A percentile compares a stretch with the other conserved stretches of the same genome.
phyloP scores from a whole-genome alignment of 2,329 filamentous ascomycete genomes.

The Apiospora phragmitis region DNA sequence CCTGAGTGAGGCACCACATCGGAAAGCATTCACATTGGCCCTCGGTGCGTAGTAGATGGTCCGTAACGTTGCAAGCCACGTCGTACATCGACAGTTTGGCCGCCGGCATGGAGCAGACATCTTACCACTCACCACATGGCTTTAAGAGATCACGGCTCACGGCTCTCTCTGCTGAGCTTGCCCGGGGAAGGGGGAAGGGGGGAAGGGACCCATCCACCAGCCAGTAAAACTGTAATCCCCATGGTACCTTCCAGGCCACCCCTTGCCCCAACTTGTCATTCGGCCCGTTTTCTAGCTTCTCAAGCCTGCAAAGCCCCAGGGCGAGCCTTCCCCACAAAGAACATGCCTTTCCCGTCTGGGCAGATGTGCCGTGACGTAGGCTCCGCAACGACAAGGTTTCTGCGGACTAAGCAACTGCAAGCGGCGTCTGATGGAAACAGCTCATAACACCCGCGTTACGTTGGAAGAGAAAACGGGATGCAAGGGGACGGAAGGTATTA shows the following conservation, averaged over 20 bases:
- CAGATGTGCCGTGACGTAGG: constrained; percentile 4
- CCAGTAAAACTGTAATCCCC: background rate
- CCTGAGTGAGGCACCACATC: background rate
- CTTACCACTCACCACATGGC: constrained; percentile 4
- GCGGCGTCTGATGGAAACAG: background rate
- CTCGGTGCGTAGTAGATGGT: background rate
- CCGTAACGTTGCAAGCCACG: background rate
- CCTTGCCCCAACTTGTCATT: background rate
- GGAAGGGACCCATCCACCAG: background rate
- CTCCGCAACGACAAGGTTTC: constrained; percentile 5
- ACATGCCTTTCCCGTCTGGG: background rate
- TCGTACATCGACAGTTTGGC: background rate
- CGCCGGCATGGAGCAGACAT: background rate
- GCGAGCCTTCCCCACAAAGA: background rate
- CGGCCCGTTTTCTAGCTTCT: constrained; percentile 1
- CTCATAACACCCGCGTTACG: background rate
- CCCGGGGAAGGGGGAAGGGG: background rate
- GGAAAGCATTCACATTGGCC: background rate
- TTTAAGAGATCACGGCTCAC: background rate
- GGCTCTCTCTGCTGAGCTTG: background rate
- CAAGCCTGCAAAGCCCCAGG: background rate
- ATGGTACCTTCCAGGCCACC: too few relatives aligned
- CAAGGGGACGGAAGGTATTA: background rate
- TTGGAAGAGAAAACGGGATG: background rate
- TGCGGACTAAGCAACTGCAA: background rate